Percentiles rank a stretch among this genome's conserved stretches.
Conservation (phyloP, 352 stramenopile genomes). For the Globisporangium parvum region DNA sequence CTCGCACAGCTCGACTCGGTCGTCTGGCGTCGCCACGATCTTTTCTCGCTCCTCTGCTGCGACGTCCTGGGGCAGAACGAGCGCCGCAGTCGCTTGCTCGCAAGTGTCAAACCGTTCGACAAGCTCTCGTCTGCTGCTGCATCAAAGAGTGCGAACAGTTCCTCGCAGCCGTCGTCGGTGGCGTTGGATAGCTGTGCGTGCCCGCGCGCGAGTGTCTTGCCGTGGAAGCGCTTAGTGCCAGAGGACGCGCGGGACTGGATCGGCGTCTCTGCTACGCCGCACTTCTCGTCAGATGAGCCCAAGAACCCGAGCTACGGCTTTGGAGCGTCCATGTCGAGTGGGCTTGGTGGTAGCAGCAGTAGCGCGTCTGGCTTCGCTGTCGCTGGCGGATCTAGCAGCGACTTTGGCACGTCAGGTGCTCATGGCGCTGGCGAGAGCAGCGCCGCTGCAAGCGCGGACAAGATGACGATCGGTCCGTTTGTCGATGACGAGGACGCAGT, state of each 20-base stretch:
- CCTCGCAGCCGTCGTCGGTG: background rate
- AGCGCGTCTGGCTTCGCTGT: background rate
- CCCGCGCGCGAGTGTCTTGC: constrained; percentile 30
- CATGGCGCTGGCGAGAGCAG: constrained; percentile 2
- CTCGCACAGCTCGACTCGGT: constrained; percentile 11
- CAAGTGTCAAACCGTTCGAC: constrained; percentile 40
- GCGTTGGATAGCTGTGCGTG: background rate
- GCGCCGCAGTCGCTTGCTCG: constrained; percentile 59
- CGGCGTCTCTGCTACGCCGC: constrained; percentile 30
- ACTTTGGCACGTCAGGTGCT: background rate
- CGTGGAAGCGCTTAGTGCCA: constrained; percentile 62
- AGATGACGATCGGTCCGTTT: constrained; percentile 77
- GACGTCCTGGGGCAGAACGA: constrained; percentile 50
- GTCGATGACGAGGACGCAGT: constrained; percentile 81
- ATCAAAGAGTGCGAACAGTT: constrained; percentile 7
- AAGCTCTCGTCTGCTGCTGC: constrained; percentile 26
- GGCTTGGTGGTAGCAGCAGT: constrained; percentile 6
- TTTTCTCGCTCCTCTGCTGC: constrained; percentile 61
- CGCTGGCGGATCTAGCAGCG: background rate
- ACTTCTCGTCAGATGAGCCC: constrained; percentile 46
- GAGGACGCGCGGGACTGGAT: constrained; percentile 68
- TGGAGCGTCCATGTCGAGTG: constrained; percentile 13
- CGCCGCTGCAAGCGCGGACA: constrained; percentile 10
- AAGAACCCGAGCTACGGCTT: constrained; percentile 56
- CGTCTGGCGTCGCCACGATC: constrained; percentile 32